phyloP scores from a whole-genome alignment of 2,329 filamentous ascomycete genomes.

The Fusarium dimerum region DNA sequence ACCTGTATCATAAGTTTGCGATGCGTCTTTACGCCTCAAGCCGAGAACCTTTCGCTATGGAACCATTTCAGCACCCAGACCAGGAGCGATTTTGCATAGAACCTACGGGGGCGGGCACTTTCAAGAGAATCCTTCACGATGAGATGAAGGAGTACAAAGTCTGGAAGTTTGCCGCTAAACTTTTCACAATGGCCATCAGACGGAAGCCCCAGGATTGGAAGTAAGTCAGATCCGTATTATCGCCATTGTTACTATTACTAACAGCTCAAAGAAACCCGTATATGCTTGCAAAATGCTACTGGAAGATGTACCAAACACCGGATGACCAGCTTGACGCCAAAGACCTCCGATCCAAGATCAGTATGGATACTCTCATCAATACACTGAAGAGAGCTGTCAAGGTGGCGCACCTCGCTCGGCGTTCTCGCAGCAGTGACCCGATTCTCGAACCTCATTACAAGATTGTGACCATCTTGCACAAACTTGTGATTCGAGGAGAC shows the following conservation, averaged over 20 bases:
- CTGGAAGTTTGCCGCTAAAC: conserved; percentile 59
- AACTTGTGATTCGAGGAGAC: conserved; percentile 65
- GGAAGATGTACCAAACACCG: conserved; percentile 62
- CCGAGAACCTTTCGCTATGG: conserved; percentile 63
- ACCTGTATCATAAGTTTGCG: conserved; percentile 61
- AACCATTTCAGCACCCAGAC: conserved; percentile 58
- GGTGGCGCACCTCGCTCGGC: conserved; percentile 52
- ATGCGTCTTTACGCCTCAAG: conserved; percentile 64
- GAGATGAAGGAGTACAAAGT: conserved; percentile 62
- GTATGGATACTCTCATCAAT: conserved; percentile 43
- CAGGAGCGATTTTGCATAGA: conserved; percentile 60
- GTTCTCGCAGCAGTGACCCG: conserved; percentile 66
- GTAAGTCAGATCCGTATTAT: conserved; percentile 36
- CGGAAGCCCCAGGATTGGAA: conserved; percentile 59
- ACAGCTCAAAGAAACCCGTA: conserved; percentile 50
- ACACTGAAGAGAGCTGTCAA: conserved; percentile 54
- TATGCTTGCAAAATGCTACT: conserved; percentile 63
- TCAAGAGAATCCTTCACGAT: conserved; percentile 53
- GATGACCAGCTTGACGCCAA: conserved; percentile 44
- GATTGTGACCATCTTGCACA: conserved; percentile 78
- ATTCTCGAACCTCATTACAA: conserved; percentile 93
- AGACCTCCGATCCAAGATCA: conserved; percentile 38
- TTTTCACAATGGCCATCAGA: conserved; percentile 58
- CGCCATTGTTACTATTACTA: conserved; percentile 15
- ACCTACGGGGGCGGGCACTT: conserved; percentile 50